Percentiles rank a stretch among this genome's conserved stretches.
These are phyloP conservation scores for Durusdinium trenchii DNA, from an alignment of 73 alveolate species.

Conservation along the genomic window DNA sequence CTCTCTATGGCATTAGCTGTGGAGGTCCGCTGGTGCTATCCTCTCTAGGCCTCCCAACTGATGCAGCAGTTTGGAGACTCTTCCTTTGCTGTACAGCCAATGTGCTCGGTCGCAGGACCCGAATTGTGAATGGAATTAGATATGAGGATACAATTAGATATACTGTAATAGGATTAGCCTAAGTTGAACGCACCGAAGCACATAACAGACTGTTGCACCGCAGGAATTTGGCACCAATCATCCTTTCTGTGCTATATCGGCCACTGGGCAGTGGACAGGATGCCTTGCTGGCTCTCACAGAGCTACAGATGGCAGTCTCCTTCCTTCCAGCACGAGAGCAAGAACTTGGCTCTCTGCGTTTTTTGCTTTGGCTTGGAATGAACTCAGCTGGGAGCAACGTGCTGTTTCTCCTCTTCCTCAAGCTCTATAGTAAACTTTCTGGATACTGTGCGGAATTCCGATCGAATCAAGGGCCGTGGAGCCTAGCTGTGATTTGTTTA, in stretches of 20 bases:
- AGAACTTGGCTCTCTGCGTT: conserved; percentile 61
- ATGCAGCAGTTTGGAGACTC: not conserved
- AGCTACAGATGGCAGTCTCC: conserved; percentile 57
- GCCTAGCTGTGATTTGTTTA: conserved; percentile 46
- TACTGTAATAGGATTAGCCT: too few species aligned
- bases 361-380: conserved; percentile 35
- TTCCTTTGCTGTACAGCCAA: conserved; percentile 52
- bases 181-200: too few species aligned
- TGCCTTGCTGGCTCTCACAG: conserved; percentile 69
- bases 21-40: conserved; percentile 40
- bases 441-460: not conserved
- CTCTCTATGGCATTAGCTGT: conserved; percentile 71
- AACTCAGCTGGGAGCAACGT: conserved; percentile 52
- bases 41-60: not conserved
- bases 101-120: conserved; percentile 38
- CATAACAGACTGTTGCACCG: not conserved
- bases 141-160: too few species aligned
- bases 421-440: not conserved
- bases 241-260: conserved; percentile 35
- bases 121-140: not conserved
- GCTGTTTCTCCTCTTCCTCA: conserved; percentile 2
- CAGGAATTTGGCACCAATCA: conserved; percentile 66
- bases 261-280: conserved; percentile 56
- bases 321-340: conserved; percentile 5
- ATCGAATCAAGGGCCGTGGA: conserved; percentile 71